A percentile compares a stretch with the other conserved stretches of the same genome.
phyloP scores from a whole-genome alignment of 495 filamentous ascomycete species.

The Saxophila tyrrhenica region DNA sequence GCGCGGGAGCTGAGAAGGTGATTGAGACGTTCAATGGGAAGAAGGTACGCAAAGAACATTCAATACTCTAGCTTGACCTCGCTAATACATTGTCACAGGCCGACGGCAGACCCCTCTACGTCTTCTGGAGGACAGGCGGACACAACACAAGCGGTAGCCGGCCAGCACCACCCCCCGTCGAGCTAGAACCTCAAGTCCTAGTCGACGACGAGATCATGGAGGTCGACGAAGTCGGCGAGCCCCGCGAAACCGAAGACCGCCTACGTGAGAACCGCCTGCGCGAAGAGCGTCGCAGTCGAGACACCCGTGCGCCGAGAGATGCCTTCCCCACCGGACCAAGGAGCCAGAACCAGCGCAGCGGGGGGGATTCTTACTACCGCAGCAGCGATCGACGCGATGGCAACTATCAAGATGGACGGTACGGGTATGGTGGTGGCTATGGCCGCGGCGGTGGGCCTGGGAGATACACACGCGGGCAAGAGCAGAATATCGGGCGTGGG shows the following conservation, averaged over 20 bases:
- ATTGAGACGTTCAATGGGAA: constrained; percentile 80
- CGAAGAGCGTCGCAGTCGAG: constrained; percentile 13
- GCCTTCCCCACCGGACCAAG: constrained; percentile 1
- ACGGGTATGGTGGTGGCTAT: constrained; percentile 15
- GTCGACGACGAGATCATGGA: constrained; percentile 24
- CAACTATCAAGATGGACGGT: constrained; percentile 23
- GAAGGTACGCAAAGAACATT: constrained; percentile 49
- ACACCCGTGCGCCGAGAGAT: constrained; percentile 2
- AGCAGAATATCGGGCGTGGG: not conserved
- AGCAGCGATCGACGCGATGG: not conserved
- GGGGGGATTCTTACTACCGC: not conserved
- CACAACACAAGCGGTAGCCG: not conserved
- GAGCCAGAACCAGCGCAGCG: not conserved
- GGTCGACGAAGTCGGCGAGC: constrained; percentile 20
- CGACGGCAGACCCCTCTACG: constrained; percentile 68
- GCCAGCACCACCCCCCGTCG: not conserved
- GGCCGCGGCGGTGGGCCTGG: not conserved
- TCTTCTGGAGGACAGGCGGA: constrained; percentile 37
- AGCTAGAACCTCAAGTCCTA: not conserved
- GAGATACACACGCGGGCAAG: not conserved
- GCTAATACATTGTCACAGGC: constrained; percentile 41
- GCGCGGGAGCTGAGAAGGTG: constrained; percentile 64
- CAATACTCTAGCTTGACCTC: not conserved
- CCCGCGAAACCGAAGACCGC: constrained; percentile 3
- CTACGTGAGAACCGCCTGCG: constrained; percentile 11